These are phyloP conservation scores for Sporothrix humicola DNA, from an alignment of 2,329 filamentous ascomycete species.

Conservation along the genomic window DNA sequence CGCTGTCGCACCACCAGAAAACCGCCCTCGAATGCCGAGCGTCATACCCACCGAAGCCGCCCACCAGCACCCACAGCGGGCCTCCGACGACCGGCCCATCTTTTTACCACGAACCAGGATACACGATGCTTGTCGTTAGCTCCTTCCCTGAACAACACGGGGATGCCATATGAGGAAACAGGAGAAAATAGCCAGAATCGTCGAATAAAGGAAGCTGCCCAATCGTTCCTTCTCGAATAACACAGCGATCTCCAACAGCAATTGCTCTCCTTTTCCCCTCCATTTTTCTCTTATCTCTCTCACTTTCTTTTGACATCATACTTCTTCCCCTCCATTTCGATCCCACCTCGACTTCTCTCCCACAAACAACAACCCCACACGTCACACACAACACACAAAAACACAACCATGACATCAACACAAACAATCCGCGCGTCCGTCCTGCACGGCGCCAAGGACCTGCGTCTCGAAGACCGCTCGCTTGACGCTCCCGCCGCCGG, in stretches of 20 bases:
- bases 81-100: conserved; percentile 32
- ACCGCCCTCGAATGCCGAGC: conserved; percentile 7
- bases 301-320: background rate
- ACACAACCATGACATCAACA: conserved; percentile 7
- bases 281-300: too few relatives aligned
- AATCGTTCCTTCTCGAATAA: background rate
- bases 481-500: conserved; percentile 57
- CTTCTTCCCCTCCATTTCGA: background rate
- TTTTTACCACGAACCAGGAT: conserved; percentile 33
- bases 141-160: background rate
- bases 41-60: background rate
- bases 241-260: background rate
- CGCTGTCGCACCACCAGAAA: background rate
- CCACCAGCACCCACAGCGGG: conserved; percentile 11
- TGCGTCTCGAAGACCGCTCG: conserved; percentile 57
- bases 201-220: background rate
- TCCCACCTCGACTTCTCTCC: background rate
- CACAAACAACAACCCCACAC: background rate
- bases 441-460: conserved; percentile 55
- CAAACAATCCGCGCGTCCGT: conserved; percentile 51
- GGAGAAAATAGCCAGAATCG: too few relatives aligned
- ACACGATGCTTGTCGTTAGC: conserved; percentile 4
- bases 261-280: background rate
- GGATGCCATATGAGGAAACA: too few relatives aligned
- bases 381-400: background rate